Conservation (phyloP, 257 asterid species). For the Gentiana macrophylla region DNA sequence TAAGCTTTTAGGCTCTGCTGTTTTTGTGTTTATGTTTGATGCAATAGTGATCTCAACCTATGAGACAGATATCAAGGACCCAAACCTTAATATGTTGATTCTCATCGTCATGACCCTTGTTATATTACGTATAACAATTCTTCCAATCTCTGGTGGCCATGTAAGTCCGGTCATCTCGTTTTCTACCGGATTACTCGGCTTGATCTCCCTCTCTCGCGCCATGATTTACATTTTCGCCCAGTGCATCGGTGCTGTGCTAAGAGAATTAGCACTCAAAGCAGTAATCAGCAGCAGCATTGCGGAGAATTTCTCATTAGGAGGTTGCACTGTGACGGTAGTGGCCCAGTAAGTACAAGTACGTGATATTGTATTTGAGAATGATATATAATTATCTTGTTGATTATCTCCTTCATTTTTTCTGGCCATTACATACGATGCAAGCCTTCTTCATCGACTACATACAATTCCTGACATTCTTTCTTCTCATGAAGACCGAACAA, state of each 20-base stretch:
- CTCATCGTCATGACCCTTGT: constrained; percentile 38
- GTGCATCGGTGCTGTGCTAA: constrained; percentile 45
- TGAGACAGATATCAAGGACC: constrained; percentile 25
- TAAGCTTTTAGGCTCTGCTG: constrained; percentile 59
- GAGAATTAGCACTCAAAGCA: constrained; percentile 61
- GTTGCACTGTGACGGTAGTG: constrained; percentile 40
- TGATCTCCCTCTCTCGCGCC: constrained; percentile 56
- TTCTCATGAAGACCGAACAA: too few species aligned
- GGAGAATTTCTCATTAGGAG: constrained; percentile 47
- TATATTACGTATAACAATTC: constrained; percentile 56
- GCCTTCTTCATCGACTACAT: too few species aligned
- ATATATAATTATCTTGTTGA: too few species aligned
- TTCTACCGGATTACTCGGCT: constrained; percentile 64
- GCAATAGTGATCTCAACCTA: constrained; percentile 56
- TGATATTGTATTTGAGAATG: too few species aligned
- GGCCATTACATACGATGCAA: too few species aligned
- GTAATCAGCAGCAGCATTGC: constrained; percentile 37
- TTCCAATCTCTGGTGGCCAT: constrained; percentile 80
- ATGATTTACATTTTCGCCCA: constrained; percentile 46
- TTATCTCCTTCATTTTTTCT: too few species aligned
- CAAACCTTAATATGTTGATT: constrained; percentile 38
- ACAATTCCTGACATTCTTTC: too few species aligned
- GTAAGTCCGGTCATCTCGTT: constrained; percentile 68
- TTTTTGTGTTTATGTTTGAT: constrained; percentile 59
- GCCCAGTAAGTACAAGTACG: constrained; percentile 29